These are phyloP conservation scores for Monilinia aucupariae DNA, from an alignment of 2,329 filamentous ascomycete species.

Conservation along the genomic window DNA sequence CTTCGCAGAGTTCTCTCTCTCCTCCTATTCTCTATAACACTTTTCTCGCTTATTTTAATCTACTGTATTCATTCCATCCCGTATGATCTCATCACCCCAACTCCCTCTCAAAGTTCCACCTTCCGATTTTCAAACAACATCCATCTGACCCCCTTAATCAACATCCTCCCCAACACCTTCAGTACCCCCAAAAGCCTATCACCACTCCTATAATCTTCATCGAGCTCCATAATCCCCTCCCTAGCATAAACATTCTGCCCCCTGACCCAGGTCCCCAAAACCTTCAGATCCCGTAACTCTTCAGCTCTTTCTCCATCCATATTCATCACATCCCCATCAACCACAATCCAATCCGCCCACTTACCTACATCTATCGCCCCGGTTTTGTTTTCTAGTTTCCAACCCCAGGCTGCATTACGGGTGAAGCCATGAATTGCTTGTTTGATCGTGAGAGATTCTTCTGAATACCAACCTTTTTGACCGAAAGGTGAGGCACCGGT, in stretches of 20 bases:
- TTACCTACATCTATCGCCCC: constrained; percentile 56
- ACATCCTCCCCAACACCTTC: neutral
- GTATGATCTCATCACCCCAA: neutral
- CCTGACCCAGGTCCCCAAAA: constrained; percentile 64
- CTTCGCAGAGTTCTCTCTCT: neutral
- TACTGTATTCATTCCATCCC: neutral
- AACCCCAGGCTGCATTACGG: constrained; percentile 51
- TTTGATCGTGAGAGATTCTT: constrained; percentile 53
- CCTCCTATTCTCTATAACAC: neutral
- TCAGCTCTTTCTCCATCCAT: constrained; percentile 34
- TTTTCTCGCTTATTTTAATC: neutral
- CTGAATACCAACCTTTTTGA: constrained; percentile 50
- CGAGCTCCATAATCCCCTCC: neutral
- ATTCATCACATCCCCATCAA: constrained; percentile 51
- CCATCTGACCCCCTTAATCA: neutral
- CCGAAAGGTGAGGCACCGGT: constrained; percentile 48
- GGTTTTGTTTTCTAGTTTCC: constrained; percentile 53
- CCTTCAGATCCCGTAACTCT: constrained; percentile 47
- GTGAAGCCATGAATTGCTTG: constrained; percentile 61
- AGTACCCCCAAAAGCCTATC: neutral
- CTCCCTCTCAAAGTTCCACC: neutral
- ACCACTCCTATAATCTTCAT: neutral
- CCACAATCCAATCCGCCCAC: constrained; percentile 66
- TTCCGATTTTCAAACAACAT: neutral
- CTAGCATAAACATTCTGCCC: constrained; percentile 38